These are phyloP conservation scores for Malania oleifera DNA, from an alignment of 164 flowering plant species.

Conservation along the genomic window DNA sequence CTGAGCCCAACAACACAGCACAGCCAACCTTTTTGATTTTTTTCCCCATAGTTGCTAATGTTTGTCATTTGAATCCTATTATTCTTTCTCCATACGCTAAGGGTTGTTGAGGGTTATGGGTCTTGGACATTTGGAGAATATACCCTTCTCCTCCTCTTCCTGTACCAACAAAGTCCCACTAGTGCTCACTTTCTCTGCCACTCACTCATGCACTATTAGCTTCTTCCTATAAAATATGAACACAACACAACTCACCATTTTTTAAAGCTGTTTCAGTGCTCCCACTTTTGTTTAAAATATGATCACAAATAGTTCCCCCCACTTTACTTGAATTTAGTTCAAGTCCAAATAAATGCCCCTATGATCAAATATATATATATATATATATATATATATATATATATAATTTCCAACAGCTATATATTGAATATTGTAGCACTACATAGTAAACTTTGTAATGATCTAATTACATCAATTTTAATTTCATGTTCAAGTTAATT, in stretches of 20 bases:
- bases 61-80: constrained; percentile 1
- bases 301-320: no score
- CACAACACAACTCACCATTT: constrained; percentile 8
- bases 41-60: neutral
- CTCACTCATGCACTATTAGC: constrained; percentile 6
- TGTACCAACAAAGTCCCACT: constrained; percentile 11
- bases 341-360: no score
- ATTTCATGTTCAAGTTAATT: no score
- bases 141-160: constrained; percentile 13
- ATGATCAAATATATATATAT: no score
- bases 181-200: constrained; percentile 30
- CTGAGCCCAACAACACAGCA: no score
- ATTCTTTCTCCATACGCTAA: neutral
- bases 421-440: no score
- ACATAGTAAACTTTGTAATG: no score
- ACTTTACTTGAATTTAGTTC: no score
- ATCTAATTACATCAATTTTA: no score
- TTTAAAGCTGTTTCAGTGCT: constrained; percentile 24
- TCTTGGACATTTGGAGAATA: constrained; percentile 17
- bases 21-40: neutral
- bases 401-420: no score
- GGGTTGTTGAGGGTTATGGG: constrained; percentile 11
- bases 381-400: no score
- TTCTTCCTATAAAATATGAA: constrained; percentile 2
- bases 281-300: constrained; percentile 26